Evolutionary conservation across 192 early-diverging fungal species (phyloP).

Genomic region (Gonapodya prolifera): DNA sequence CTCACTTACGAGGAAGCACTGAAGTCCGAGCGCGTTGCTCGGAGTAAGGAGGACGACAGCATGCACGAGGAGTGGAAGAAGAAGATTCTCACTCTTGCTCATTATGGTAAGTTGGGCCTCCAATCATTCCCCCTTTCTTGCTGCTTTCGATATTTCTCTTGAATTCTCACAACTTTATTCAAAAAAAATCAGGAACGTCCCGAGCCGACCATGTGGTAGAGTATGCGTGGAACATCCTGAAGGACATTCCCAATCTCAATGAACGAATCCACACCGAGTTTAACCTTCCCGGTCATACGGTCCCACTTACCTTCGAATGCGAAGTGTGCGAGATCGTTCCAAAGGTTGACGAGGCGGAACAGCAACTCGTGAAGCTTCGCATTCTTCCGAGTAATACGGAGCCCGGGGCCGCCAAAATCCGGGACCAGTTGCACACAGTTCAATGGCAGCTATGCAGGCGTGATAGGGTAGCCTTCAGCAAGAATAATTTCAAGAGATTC

Average conservation of each 20-base stretch:
- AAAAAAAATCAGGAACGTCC: background rate
- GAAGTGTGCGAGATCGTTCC: conserved; percentile 10
- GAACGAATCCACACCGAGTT: conserved; percentile 28
- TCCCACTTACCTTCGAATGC: conserved; percentile 14
- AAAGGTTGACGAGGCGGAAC: background rate
- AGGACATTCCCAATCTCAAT: conserved; percentile 7
- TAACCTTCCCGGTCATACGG: conserved; percentile 28
- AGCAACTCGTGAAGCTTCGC: conserved; percentile 12
- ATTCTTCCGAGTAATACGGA: conserved; percentile 20
- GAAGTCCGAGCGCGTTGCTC: conserved; percentile 54
- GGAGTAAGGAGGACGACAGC: conserved; percentile 41
- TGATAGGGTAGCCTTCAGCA: conserved; percentile 51
- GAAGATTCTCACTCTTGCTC: conserved; percentile 45
- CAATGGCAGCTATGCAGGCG: conserved; percentile 21
- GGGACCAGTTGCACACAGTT: background rate
- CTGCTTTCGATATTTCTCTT: background rate
- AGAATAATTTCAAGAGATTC: conserved; percentile 56
- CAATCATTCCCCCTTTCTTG: background rate
- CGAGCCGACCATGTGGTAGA: background rate
- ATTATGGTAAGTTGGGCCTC: conserved; percentile 50
- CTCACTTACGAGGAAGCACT: conserved; percentile 74
- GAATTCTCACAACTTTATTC: background rate
- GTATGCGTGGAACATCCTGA: conserved; percentile 14
- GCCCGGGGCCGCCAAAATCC: background rate
- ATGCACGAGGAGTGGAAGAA: conserved; percentile 55